Conservation (phyloP, 1,284 basidiomycete species). For the Trametes versicolor region DNA sequence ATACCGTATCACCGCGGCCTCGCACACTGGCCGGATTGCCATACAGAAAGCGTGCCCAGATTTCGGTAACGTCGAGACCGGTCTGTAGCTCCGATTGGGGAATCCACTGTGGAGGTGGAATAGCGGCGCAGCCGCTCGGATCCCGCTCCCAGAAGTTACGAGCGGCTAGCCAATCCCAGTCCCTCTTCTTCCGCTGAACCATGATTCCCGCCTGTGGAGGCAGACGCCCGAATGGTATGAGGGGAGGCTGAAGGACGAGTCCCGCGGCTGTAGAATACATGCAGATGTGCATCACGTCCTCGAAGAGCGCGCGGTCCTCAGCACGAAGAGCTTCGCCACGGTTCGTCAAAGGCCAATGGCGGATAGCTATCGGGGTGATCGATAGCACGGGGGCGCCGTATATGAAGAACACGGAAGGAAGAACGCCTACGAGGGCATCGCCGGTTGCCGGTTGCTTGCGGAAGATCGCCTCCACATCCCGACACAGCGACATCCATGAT, state of each 20-base stretch:
- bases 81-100: background rate
- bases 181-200: background rate
- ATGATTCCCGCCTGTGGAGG: background rate
- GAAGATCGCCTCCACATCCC: background rate
- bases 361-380: background rate
- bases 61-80: background rate
- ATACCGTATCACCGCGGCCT: background rate
- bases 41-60: background rate
- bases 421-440: background rate
- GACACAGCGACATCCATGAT: background rate
- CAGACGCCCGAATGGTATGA: background rate
- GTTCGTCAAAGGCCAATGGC: too few species aligned
- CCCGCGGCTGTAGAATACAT: background rate
- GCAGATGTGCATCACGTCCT: background rate
- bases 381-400: background rate
- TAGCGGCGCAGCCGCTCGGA: too few species aligned
- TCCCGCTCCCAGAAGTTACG: background rate
- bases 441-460: background rate
- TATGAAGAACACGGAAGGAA: background rate
- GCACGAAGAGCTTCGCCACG: background rate
- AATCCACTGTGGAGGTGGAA: background rate
- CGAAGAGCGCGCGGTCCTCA: background rate
- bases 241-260: background rate
- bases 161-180: background rate
- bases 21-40: background rate